phyloP scores from a whole-genome alignment of 345 rosid species.

The Lumnitzera littorea region DNA sequence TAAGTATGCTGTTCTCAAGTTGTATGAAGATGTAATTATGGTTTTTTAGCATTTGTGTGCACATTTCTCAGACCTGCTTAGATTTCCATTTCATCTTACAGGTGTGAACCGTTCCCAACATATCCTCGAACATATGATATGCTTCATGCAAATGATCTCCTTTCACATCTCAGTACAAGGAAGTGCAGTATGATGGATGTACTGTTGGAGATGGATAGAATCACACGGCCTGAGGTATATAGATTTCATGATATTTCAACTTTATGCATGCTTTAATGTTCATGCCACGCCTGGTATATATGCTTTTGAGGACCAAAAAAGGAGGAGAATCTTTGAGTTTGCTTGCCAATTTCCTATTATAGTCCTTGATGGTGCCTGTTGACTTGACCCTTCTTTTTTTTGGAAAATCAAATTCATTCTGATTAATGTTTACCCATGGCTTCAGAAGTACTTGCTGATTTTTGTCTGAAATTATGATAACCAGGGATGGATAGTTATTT shows the following conservation, averaged over 20 bases:
- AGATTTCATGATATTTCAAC: conserved; percentile 1
- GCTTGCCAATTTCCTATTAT: no score
- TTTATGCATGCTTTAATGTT: neutral
- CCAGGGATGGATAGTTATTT: conserved; percentile 91
- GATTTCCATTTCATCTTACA: conserved; percentile 16
- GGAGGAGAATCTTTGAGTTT: no score
- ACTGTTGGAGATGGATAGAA: conserved; percentile 90
- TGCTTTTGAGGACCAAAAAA: neutral
- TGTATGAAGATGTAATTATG: no score
- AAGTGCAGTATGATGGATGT: conserved; percentile 70
- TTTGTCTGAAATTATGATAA: neutral
- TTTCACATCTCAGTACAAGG: conserved; percentile 55
- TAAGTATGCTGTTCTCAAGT: no score
- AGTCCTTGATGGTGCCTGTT: no score
- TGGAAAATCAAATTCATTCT: neutral
- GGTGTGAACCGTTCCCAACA: conserved; percentile 99
- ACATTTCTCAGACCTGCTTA: neutral
- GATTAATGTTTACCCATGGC: neutral
- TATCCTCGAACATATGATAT: conserved; percentile 94
- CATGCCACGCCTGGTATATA: neutral
- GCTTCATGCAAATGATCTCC: conserved; percentile 90
- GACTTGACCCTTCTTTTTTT: no score
- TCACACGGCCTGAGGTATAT: conserved; percentile 97
- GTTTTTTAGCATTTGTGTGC: neutral
- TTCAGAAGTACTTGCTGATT: neutral